Conservation (phyloP, 75 land plant genomes). For the Pinus albicaulis region DNA sequence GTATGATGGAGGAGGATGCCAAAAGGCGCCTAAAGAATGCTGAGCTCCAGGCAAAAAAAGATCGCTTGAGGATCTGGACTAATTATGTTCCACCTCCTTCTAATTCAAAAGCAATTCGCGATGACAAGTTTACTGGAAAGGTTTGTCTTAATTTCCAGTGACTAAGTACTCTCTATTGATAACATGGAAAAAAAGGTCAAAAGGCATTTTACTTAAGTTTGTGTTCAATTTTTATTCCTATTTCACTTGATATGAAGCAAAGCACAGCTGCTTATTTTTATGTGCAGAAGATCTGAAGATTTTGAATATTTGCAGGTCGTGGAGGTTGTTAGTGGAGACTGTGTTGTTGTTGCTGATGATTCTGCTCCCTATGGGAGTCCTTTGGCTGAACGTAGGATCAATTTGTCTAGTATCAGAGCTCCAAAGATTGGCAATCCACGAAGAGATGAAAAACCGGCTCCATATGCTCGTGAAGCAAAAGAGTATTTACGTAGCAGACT, state of each 20-base stretch:
- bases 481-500: constrained; percentile 84
- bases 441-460: constrained; percentile 65
- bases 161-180: background rate
- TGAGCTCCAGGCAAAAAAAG: constrained; percentile 94
- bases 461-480: constrained; percentile 93
- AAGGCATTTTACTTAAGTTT: background rate
- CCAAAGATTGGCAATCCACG: constrained; percentile 88
- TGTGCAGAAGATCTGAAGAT: background rate
- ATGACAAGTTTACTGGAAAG: constrained; percentile 93
- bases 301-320: constrained; percentile 53
- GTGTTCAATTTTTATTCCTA: background rate
- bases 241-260: background rate
- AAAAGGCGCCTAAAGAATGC: constrained; percentile 72
- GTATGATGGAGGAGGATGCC: constrained; percentile 88
- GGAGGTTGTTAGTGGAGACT: constrained; percentile 99
- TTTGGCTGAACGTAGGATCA: constrained; percentile 84
- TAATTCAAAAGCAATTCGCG: constrained; percentile 91
- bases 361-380: constrained; percentile 74
- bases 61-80: constrained; percentile 76
- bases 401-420: constrained; percentile 93
- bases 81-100: constrained; percentile 82
- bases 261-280: background rate
- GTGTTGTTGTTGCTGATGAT: constrained; percentile 96
- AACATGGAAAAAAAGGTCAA: too few species aligned
- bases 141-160: constrained; percentile 28